Base-by-base conservation (phyloP, 805 yeast genomes). In the Nakazawaea wyomingensis region DNA sequence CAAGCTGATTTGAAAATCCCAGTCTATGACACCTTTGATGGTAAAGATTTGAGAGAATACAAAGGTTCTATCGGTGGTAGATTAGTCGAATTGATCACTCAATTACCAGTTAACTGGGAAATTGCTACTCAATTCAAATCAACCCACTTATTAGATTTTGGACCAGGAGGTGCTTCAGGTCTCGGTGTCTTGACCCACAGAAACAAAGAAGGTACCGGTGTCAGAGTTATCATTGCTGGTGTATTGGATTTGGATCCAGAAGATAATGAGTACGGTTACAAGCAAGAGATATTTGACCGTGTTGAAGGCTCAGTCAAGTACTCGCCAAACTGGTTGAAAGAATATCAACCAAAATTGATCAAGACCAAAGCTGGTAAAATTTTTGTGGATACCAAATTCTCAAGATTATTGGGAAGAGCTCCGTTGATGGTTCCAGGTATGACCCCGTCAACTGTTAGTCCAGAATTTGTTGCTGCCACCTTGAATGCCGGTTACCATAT, bases 91-190 rank as follows among this genome's bases (percentile, higher is more conserved):
- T 83, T 90, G 57, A 90, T 93, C 64, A 87, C 93, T 41, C 81
- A 80, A 58, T 75, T 87, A 57, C 88, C 96, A 34, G 99, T 93
- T 51, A 76, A 86, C 67, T 93, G 99, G 99, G 98, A 93, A 69
- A 52, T 54, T 22, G 95, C 98, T 24, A 90, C 97, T 29, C 61
- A 77, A 51, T 87, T 86, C 62, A 62, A 76, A 37, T 76, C 93
- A 21, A 85, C 97, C 37, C 99, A 93, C 62, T 78, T 93, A 55
- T 65, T 93, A 49, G 99, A 93, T 68, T 93, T 93, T 56, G 99
- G 99, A 62, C 99, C 99, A 49, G 99, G 99, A 67, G 98, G 98
- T 55, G 81, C 87, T 30, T 86, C 97, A 35, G 99, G 99, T 56
- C 74, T 93, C 53, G 99, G 99, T 68, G 85, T 85, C 49, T 75